Conservation (phyloP, 371 early-diverging fungal genomes). For the Syncephalastrum racemosum region DNA sequence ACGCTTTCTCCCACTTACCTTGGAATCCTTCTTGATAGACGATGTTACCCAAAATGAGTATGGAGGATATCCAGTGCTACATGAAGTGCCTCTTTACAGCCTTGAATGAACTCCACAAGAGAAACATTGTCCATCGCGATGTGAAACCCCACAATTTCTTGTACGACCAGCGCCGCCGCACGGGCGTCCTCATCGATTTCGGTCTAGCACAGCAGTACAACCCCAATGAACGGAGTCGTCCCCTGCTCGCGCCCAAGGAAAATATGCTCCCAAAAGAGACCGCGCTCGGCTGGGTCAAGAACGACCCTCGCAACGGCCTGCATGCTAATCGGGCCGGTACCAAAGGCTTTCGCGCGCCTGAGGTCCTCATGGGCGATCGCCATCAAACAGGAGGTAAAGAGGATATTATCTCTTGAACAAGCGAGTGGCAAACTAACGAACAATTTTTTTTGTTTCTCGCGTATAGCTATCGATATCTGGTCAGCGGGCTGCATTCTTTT, state of each 20-base stretch:
- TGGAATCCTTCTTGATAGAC: slow-evolving; percentile 33
- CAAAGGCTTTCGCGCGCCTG: slow-evolving; percentile 97
- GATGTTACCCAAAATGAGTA: slow-evolving; percentile 54
- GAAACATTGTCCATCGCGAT: slow-evolving; percentile 87
- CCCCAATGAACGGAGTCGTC: not conserved
- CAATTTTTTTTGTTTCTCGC: slow-evolving; percentile 7
- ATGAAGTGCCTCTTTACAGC: slow-evolving; percentile 78
- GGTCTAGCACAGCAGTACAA: slow-evolving; percentile 85
- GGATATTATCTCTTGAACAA: too few relatives aligned
- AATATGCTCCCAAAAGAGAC: too few relatives aligned
- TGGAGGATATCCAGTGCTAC: slow-evolving; percentile 83
- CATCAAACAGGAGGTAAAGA: slow-evolving; percentile 78
- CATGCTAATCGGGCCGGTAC: slow-evolving; percentile 98
- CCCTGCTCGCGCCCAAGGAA: not conserved
- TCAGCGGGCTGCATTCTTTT: slow-evolving; percentile 93
- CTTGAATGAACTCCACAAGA: slow-evolving; percentile 70
- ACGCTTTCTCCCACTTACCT: not conserved
- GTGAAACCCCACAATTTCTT: slow-evolving; percentile 98
- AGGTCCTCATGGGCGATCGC: slow-evolving; percentile 87
- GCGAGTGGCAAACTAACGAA: not conserved
- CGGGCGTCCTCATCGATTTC: slow-evolving; percentile 96
- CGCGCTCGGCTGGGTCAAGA: too few relatives aligned
- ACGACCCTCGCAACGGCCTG: slow-evolving; percentile 47
- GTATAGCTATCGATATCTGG: slow-evolving; percentile 90
- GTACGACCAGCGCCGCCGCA: slow-evolving; percentile 64